These are phyloP conservation scores for Fusarium illudens DNA, from an alignment of 2,329 filamentous ascomycete species.

Conservation along the genomic window DNA sequence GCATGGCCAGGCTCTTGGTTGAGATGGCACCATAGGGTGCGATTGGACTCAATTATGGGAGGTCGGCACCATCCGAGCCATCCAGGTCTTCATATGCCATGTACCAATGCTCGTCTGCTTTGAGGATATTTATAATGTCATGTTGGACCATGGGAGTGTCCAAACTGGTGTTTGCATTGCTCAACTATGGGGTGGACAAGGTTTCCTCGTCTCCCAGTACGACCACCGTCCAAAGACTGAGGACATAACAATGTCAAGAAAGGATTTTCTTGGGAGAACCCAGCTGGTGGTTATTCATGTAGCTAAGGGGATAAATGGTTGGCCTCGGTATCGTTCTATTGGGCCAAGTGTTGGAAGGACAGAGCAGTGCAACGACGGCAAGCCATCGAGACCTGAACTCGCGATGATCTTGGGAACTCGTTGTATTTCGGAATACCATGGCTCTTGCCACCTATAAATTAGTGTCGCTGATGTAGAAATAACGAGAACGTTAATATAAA, in stretches of 20 bases:
- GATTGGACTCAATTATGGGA: neutral
- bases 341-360: too few relatives aligned
- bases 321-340: too few relatives aligned
- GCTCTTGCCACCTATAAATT: too few relatives aligned
- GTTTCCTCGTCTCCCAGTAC: neutral
- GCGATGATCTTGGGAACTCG: too few relatives aligned
- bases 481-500: too few relatives aligned
- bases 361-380: too few relatives aligned
- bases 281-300: too few relatives aligned
- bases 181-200: neutral
- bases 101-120: neutral
- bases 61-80: neutral
- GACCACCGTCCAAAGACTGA: neutral
- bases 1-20: neutral
- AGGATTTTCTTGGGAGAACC: fast-evolving
- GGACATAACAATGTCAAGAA: neutral
- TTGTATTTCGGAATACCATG: too few relatives aligned
- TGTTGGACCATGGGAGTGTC: too few relatives aligned
- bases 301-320: too few relatives aligned
- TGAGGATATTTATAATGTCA: neutral
- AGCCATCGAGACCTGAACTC: too few relatives aligned
- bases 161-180: neutral
- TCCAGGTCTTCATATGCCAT: neutral
- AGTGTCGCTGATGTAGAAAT: too few relatives aligned
- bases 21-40: neutral